Base-by-base conservation (phyloP, 805 yeast genomes). In the Wickerhamomyces ciferrii region DNA sequence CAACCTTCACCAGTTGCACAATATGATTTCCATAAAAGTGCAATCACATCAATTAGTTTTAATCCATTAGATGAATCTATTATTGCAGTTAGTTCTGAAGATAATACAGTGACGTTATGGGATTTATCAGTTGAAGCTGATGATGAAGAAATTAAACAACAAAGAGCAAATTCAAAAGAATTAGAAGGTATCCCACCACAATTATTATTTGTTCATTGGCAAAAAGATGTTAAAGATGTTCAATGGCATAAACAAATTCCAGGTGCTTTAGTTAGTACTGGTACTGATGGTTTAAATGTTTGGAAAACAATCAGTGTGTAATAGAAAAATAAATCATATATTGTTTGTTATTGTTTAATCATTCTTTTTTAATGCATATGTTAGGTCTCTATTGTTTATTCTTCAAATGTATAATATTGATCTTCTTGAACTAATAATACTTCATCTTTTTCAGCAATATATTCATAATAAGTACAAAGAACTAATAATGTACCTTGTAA, bases 71-170 rank as follows among this genome's bases (percentile, higher is more conserved):
- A 94, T 64, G 99, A 94, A 68, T 88, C 97, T 0, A 89, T 91
- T 51, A 78, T 94, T 45, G 98, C 98, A 1, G 97, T 92, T 17
- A 90, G 95, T 3, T 87, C 96, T 1, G 98, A 91, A 63, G 99
- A 94, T 67, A 90, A 90, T 65, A 94, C 98, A 6, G 97, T 94
- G 9, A 90, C 97, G 1, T 71, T 94, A 54, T 94, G 99, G 99
- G 99, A 94, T 71, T 75, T 94, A 64, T 92, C 97, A 13, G 99
- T 94, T 15, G 99, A 94, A 70, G 98, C 98, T 4, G 99, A 91
- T 66, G 98, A 94, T 62, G 98, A 92, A 62, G 99, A 92, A 68
- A 86, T 92, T 54, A 81, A 87, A 48, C 86, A 84, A 60, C 97
- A 92, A 69, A 78, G 81, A 56, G 76, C 80, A 47, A 94, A 85